Conservation (phyloP, 2,329 filamentous ascomycete species). For the Phialemonium atrogriseum region DNA sequence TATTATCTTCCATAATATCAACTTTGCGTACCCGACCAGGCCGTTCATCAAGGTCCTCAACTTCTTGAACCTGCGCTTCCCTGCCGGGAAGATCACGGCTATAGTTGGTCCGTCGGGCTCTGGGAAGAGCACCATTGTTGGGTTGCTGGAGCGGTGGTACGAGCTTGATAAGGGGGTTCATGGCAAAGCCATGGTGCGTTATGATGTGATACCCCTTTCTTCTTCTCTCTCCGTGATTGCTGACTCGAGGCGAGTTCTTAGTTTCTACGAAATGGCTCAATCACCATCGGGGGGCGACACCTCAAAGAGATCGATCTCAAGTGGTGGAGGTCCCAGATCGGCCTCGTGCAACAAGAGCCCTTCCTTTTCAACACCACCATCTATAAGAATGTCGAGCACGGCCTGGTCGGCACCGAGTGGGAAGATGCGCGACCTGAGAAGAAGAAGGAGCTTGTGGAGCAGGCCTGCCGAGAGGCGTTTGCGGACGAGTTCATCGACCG, state of each 20-base stretch:
- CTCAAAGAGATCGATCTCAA: conserved; percentile 49
- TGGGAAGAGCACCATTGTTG: conserved; percentile 74
- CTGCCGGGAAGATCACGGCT: conserved; percentile 66
- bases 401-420: conserved; percentile 34
- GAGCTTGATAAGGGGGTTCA: conserved; percentile 43
- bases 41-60: conserved; percentile 40
- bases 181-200: no score
- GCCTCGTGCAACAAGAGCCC: conserved; percentile 31
- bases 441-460: conserved; percentile 48
- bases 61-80: conserved; percentile 40
- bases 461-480: conserved; percentile 60
- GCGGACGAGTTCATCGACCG: conserved; percentile 61
- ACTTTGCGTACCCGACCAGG: conserved; percentile 55
- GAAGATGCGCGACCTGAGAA: conserved; percentile 26
- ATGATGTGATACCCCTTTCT: no score
- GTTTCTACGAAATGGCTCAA: conserved; percentile 16
- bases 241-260: no score
- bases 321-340: conserved; percentile 44
- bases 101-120: conserved; percentile 75
- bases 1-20: conserved; percentile 53
- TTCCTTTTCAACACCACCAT: conserved; percentile 38
- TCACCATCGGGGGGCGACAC: conserved; percentile 14
- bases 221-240: no score
- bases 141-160: conserved; percentile 65
- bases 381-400: conserved; percentile 45